Base-by-base conservation (phyloP, 169 alveolate species). In the Cyclospora cayetanensis region DNA sequence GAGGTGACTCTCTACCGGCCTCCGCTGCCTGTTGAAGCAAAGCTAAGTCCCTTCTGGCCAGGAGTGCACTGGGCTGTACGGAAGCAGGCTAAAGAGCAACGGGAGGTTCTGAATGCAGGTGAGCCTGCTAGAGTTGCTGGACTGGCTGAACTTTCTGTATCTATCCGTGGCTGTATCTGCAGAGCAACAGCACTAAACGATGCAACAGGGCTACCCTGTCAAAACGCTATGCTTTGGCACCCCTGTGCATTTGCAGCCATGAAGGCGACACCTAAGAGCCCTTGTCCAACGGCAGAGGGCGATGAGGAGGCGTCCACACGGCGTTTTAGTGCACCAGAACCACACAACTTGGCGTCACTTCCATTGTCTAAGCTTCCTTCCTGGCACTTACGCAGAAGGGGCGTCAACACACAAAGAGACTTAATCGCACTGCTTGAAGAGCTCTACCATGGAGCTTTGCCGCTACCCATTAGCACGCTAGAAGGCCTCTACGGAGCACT, bases 41-140 rank as follows among this genome's bases (percentile, higher is more conserved):
- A 60, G 41, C 43, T 66, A 1, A 66, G 43, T n/a, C 80, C 80
- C 43, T n/a, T 34, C 50, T 66, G 80, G 80, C 80, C 80, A 0
- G 11, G n/a, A 39, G 9, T 11, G 9, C 80, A 66, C 80, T 66
- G 31, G 22, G 39, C 80, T n/a, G 80, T 66, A 18, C 18, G 80
- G 46, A 18, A 5, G 43, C 46, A 66, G 12, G 39, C 80, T 7
- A 66, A 12, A 31, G 53, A 34, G 83, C 55, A 25, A 53, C 83
- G 31, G 15, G n/a, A 70, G 50, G 31, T 25, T 50, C 42, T 34
- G 9, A 31, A 60, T 9, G n/a, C 35, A 60, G 31, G 7, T 46
- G 15, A 15, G 60, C 60, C 15, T 7, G n/a, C 15, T 46, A 11
- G 7, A 11, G n/a, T 46, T 46, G 7, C 15, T 46, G 7, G 60